Percentiles rank a stretch among this genome's conserved stretches.
Evolutionary conservation across 2,329 filamentous ascomycete genomes (phyloP).

Genomic region (Clathrospora elynae): DNA sequence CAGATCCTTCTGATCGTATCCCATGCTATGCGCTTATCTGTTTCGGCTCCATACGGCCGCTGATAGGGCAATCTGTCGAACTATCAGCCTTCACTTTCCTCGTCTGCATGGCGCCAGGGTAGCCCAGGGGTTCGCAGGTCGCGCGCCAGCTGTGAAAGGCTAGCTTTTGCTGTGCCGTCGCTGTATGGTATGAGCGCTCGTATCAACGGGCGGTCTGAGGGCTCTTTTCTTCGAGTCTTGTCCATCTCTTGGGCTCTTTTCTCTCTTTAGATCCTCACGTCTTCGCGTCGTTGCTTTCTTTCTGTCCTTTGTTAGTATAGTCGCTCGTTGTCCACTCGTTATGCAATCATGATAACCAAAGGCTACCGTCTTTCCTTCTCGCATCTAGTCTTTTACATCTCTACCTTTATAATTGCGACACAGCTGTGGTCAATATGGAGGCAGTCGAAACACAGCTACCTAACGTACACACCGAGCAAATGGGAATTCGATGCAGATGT

Average conservation of each 20-base stretch:
- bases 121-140: constrained; percentile 23
- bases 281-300: constrained; percentile 8
- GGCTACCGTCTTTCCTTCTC: constrained; percentile 34
- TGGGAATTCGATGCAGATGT: constrained; percentile 39
- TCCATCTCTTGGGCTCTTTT: constrained; percentile 25
- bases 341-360: constrained; percentile 43
- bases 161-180: constrained; percentile 21
- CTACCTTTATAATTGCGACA: constrained; percentile 36
- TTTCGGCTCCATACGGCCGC: constrained; percentile 7
- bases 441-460: constrained; percentile 27
- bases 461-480: constrained; percentile 17
- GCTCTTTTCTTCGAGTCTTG: constrained; percentile 23
- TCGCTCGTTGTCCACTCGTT: constrained; percentile 23
- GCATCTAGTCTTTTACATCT: constrained; percentile 38
- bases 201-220: constrained; percentile 17
- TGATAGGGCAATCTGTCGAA: constrained; percentile 17
- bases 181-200: constrained; percentile 17
- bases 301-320: constrained; percentile 8
- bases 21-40: constrained; percentile 24
- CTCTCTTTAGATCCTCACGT: constrained; percentile 14
- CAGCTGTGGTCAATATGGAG: constrained; percentile 39
- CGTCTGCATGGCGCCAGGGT: constrained; percentile 17
- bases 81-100: constrained; percentile 19
- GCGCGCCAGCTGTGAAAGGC: constrained; percentile 21
- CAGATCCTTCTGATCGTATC: constrained; percentile 25